Evolutionary conservation across 78 protist genomes (phyloP).

Genomic region (Mastigamoeba balamuthi): DNA sequence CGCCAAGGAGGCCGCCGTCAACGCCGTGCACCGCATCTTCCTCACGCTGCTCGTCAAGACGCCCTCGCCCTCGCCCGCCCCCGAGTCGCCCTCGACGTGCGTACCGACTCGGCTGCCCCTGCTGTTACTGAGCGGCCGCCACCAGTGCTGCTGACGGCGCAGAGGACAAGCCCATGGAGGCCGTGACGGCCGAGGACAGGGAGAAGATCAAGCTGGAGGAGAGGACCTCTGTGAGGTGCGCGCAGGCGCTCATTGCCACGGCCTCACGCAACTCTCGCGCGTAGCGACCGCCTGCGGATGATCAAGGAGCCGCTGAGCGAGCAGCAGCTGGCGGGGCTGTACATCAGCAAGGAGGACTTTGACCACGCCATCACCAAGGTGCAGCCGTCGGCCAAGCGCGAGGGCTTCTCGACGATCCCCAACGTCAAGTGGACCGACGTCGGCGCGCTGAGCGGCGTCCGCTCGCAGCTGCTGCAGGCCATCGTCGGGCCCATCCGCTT

Average conservation of each 20-base stretch:
- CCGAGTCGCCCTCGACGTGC: too few species aligned
- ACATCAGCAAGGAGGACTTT: conserved; percentile 74
- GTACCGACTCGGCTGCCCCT: background rate
- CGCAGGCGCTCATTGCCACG: too few species aligned
- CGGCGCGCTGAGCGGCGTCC: conserved; percentile 79
- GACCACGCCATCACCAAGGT: conserved; percentile 67
- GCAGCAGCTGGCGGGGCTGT: background rate
- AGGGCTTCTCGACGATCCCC: conserved; percentile 92
- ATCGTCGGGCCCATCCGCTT: conserved; percentile 54
- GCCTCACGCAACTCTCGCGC: too few species aligned
- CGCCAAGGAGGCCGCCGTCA: conserved; percentile 76
- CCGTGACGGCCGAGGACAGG: too few species aligned
- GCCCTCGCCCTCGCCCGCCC: background rate
- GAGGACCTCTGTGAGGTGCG: too few species aligned
- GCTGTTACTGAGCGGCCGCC: background rate
- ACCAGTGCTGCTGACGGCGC: too few species aligned
- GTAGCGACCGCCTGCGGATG: background rate
- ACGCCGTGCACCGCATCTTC: conserved; percentile 70
- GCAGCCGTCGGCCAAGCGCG: conserved; percentile 89
- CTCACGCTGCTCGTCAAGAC: background rate
- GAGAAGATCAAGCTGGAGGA: too few species aligned
- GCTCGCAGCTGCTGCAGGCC: conserved; percentile 63
- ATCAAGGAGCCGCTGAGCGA: conserved; percentile 9
- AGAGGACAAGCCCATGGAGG: too few species aligned
- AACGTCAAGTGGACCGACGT: conserved; percentile 94